Conservation (phyloP, 495 filamentous ascomycete species). For the Xanthoparmelia taractica region DNA sequence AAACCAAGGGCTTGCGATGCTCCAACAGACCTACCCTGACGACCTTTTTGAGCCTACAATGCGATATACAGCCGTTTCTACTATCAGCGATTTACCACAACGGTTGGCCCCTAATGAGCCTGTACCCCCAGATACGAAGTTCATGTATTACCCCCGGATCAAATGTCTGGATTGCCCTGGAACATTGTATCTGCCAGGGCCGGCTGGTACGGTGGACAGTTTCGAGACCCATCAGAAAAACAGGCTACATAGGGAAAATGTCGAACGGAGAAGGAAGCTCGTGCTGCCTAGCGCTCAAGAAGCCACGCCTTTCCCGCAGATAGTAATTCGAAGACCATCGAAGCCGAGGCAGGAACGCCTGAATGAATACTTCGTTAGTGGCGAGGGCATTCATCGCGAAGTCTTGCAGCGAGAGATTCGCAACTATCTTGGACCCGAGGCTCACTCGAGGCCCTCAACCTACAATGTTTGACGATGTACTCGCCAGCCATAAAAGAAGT, state of each 20-base stretch:
- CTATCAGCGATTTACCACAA: constrained; percentile 51
- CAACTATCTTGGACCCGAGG: constrained; percentile 87
- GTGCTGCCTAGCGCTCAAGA: too few relatives aligned
- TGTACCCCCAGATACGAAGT: constrained; percentile 50
- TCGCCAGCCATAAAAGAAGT: neutral
- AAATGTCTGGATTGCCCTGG: constrained; percentile 86
- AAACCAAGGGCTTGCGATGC: constrained; percentile 49
- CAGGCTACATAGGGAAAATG: constrained; percentile 63
- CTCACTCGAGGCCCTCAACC: constrained; percentile 74
- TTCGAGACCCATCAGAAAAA: constrained; percentile 86
- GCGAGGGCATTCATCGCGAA: constrained; percentile 84
- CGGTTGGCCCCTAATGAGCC: constrained; percentile 41
- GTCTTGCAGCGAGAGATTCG: constrained; percentile 94
- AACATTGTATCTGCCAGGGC: constrained; percentile 84
- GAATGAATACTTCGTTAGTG: constrained; percentile 80
- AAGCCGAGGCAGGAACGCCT: constrained; percentile 9
- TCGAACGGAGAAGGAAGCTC: constrained; percentile 57
- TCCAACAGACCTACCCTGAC: constrained; percentile 58
- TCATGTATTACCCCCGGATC: constrained; percentile 75
- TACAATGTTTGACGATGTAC: constrained; percentile 57
- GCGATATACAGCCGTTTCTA: constrained; percentile 73
- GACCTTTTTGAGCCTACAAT: constrained; percentile 81
- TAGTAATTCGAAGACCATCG: constrained; percentile 4
- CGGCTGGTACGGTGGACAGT: constrained; percentile 73
- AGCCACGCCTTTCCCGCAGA: neutral